Evolutionary conservation across 2,329 filamentous ascomycete genomes (phyloP).

Genomic region (Aspergillus sp.): DNA sequence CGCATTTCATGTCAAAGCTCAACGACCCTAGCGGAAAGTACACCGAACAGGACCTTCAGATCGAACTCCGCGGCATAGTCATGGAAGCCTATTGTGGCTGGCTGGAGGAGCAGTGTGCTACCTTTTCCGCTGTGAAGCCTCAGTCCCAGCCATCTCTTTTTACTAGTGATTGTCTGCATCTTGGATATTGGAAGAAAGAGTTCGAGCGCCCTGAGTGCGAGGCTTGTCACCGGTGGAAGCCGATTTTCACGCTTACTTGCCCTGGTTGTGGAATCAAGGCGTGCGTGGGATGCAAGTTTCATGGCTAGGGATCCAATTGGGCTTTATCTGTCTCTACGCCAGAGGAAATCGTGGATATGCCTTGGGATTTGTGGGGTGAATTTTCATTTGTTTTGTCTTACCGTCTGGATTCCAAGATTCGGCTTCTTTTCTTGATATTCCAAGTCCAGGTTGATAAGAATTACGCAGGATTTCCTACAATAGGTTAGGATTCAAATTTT

Average conservation of each 20-base stretch:
- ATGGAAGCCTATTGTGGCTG: conserved; percentile 22
- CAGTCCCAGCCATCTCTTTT: background rate
- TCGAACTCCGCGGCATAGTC: conserved; percentile 22
- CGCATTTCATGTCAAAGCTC: conserved; percentile 21
- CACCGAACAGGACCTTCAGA: conserved; percentile 15
- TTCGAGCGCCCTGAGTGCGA: conserved; percentile 17
- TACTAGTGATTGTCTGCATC: conserved; percentile 15
- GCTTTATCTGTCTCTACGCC: background rate
- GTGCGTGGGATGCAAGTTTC: conserved; percentile 27
- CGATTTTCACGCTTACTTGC: conserved; percentile 23
- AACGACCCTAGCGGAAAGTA: conserved; percentile 14
- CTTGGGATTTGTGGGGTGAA: background rate
- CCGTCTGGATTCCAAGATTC: background rate
- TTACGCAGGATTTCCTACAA: no score
- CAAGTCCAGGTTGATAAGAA: background rate
- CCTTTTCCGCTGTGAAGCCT: conserved; percentile 10
- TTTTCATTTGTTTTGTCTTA: background rate
- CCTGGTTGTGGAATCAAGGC: conserved; percentile 20
- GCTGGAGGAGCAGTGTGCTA: conserved; percentile 15
- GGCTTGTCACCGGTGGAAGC: conserved; percentile 21
- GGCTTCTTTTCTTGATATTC: background rate
- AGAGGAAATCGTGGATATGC: background rate
- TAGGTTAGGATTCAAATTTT: no score
- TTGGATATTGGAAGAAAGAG: conserved; percentile 22
- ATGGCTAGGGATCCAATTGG: background rate